Base-by-base conservation (phyloP, 108 stramenopile species). In the Discostella stelligeroides region DNA sequence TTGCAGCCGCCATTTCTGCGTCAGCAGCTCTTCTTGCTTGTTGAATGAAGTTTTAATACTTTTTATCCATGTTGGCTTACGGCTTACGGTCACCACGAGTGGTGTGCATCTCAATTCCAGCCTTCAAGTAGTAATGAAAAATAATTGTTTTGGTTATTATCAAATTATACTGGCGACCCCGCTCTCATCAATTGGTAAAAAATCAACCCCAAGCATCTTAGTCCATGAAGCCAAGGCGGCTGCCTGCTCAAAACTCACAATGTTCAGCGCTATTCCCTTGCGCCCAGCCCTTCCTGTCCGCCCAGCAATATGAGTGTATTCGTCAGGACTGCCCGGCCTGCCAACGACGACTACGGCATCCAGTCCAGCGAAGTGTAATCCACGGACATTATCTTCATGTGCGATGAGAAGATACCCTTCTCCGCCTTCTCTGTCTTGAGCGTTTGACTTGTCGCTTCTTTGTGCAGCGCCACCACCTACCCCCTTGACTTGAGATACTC, bases 301-400 rank as follows among this genome's bases (percentile, higher is more conserved):
- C 2, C 97, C 97, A 18, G 97, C 96, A 76, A 98, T 93, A 71
- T 98, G 97, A 0, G 88, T 89, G 81, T 98, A 98, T 68, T 96
- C 95, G 71, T 98, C 96, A 0, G 94, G 91, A 38, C 92, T 84
- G 17, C 71, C 68, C 4, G 97, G 89, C 63, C 83, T 79, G 25
- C 95, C 91, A 27, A 96, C 83, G 39, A 94, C 79, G 25, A 98
- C 67, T 14, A 98, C 96, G 0, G 76, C 80, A 64, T 93, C 91
- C 1, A 97, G 73, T 7, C 83, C 86, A 57, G 91, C 90, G 38
- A 98, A 73, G 77, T 98, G 96, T 41, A 98, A 72, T 17, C 97
- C 97, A 38, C 97, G 84, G n/a, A 95, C 90, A 48, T 87, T 84
- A 55, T 95, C 95, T 76, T 96, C 95, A 21, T 91, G 90, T 9